These are phyloP conservation scores for Sclerotinia spermophila DNA, from an alignment of 2,329 filamentous ascomycete genomes.

Conservation along the genomic window DNA sequence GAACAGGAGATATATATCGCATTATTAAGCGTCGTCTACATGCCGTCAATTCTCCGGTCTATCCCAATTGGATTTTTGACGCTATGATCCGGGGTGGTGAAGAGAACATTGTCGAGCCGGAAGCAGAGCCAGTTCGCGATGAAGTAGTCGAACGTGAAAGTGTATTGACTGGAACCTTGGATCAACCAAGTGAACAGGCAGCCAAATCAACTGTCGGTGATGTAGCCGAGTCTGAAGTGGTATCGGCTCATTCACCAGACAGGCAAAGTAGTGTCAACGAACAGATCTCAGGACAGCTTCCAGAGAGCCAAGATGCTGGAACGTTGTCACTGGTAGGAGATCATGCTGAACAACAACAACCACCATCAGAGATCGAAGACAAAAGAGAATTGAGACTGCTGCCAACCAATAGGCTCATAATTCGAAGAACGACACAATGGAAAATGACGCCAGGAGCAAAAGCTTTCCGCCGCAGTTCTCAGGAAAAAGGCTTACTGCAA, in stretches of 20 bases:
- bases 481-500: too few relatives aligned
- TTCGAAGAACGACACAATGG: neutral
- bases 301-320: neutral
- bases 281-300: neutral
- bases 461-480: neutral
- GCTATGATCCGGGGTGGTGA: slow-evolving; percentile 4
- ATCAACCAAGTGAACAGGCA: neutral
- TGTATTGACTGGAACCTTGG: neutral
- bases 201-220: neutral
- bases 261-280: neutral
- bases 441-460: neutral
- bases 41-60: slow-evolving; percentile 11
- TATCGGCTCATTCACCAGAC: neutral
- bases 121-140: neutral
- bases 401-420: neutral
- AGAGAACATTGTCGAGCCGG: neutral
- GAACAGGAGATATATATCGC: slow-evolving; percentile 14
- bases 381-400: neutral
- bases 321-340: neutral
- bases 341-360: neutral
- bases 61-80: slow-evolving; percentile 17
- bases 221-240: neutral
- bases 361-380: neutral
- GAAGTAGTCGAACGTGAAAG: neutral
- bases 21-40: slow-evolving; percentile 2